Percentiles rank a stretch among this genome's conserved stretches.
phyloP scores from a whole-genome alignment of 164 flowering plant species.

The Nymphaea thermarum region DNA sequence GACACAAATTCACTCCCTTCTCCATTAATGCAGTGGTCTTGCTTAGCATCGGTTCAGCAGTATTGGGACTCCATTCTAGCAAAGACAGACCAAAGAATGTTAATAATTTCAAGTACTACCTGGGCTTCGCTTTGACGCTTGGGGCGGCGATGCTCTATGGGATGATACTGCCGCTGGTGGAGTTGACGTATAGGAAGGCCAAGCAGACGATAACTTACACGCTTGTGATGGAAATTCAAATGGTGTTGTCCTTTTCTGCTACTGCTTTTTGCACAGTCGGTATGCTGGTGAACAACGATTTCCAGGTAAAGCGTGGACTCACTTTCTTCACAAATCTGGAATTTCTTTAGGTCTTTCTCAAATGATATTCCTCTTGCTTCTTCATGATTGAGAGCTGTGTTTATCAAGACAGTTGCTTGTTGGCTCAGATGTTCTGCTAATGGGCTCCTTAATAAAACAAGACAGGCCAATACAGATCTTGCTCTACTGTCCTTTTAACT shows the following conservation, averaged over 20 bases:
- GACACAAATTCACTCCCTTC: conserved; percentile 34
- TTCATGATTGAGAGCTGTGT: no score
- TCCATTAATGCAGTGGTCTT: conserved; percentile 38
- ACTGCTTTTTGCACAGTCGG: conserved; percentile 36
- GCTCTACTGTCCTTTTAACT: no score
- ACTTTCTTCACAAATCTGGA: background rate
- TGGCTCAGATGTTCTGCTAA: no score
- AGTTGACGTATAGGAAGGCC: conserved; percentile 34
- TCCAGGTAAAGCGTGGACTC: conserved; percentile 18
- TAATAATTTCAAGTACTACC: conserved; percentile 12
- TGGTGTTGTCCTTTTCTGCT: conserved; percentile 26
- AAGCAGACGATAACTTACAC: conserved; percentile 20
- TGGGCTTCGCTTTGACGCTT: conserved; percentile 37
- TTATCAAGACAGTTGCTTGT: no score
- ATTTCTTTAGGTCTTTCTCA: no score
- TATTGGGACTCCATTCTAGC: conserved; percentile 28
- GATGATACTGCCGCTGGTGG: conserved; percentile 32
- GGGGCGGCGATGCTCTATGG: conserved; percentile 41
- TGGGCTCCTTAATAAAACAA: no score
- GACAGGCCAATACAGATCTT: no score
- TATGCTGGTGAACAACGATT: conserved; percentile 41
- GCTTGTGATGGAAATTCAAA: conserved; percentile 45
- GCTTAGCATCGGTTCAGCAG: conserved; percentile 29
- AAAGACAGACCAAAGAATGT: conserved; percentile 26
- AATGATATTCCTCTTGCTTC: no score